Conservation (phyloP, 1,139 yeast species). For the Yamadazyma atmosphaerica region DNA sequence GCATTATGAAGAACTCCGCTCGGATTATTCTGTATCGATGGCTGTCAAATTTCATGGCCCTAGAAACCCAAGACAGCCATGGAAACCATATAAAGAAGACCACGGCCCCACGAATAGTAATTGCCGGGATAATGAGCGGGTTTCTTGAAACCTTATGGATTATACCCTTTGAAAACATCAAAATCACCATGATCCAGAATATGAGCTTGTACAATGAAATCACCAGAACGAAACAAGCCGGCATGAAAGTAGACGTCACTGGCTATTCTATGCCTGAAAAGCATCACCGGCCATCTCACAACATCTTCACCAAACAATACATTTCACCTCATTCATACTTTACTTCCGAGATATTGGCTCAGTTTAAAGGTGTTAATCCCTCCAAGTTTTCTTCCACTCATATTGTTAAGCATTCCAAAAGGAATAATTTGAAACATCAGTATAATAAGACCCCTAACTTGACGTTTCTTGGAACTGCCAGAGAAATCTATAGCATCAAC, state of each 20-base stretch:
- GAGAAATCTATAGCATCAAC: slow-evolving; percentile 70
- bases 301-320: slow-evolving; percentile 35
- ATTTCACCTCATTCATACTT: slow-evolving; percentile 48
- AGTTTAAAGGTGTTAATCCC: slow-evolving; percentile 25
- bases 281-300: slow-evolving; percentile 27
- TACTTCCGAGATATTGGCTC: slow-evolving; percentile 35
- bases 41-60: slow-evolving; percentile 74
- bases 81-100: slow-evolving; percentile 42
- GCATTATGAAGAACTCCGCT: slow-evolving; percentile 67
- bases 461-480: slow-evolving; percentile 52
- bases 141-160: slow-evolving; percentile 77
- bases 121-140: slow-evolving; percentile 89
- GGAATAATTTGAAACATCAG: slow-evolving; percentile 31
- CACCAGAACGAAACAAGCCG: slow-evolving; percentile 20
- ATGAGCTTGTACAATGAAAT: slow-evolving; percentile 40
- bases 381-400: slow-evolving; percentile 25
- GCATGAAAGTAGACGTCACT: slow-evolving; percentile 27
- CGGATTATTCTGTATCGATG: slow-evolving; percentile 75
- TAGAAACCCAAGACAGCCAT: slow-evolving; percentile 38
- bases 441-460: slow-evolving; percentile 57
- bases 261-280: slow-evolving; percentile 21
- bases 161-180: slow-evolving; percentile 89
- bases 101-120: slow-evolving; percentile 69
- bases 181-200: slow-evolving; percentile 82
- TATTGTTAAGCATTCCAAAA: slow-evolving; percentile 17